These are phyloP conservation scores for Hondaea fermentalgiana DNA, from an alignment of 108 stramenopile species.

Conservation along the genomic window DNA sequence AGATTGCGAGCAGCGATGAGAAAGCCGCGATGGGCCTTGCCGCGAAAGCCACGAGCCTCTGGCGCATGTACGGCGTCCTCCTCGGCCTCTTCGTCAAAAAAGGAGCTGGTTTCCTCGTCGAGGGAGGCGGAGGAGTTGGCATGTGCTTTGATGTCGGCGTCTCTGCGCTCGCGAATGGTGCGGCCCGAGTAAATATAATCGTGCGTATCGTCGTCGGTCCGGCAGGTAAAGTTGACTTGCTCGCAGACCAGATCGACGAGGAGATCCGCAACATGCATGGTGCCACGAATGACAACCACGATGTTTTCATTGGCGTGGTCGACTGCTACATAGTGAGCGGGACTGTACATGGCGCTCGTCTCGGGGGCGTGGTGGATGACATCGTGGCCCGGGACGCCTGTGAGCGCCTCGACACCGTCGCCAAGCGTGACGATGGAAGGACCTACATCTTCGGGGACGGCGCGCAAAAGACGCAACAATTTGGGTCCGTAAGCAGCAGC, in stretches of 20 bases:
- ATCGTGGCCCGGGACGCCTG: background rate
- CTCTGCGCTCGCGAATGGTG: background rate
- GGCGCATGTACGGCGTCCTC: background rate
- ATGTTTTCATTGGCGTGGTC: background rate
- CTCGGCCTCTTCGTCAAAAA: background rate
- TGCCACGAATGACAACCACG: background rate
- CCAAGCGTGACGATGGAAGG: background rate
- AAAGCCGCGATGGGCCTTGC: constrained; percentile 3
- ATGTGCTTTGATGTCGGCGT: background rate
- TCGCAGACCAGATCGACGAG: constrained; percentile 8
- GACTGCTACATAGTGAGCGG: background rate
- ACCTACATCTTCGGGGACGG: background rate
- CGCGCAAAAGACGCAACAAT: background rate
- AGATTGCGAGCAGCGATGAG: background rate
- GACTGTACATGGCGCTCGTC: background rate
- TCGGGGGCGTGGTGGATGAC: background rate
- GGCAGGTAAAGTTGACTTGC: background rate
- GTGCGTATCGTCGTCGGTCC: background rate
- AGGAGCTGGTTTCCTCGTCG: background rate
- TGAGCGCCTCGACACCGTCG: background rate
- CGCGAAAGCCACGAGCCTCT: background rate
- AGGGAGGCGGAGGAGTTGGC: background rate
- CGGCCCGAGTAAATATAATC: background rate
- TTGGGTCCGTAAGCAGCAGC: background rate
- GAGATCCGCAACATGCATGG: background rate